Evolutionary conservation across 2,329 filamentous ascomycete genomes (phyloP).

Genomic region (Fusarium solani-melongenae): DNA sequence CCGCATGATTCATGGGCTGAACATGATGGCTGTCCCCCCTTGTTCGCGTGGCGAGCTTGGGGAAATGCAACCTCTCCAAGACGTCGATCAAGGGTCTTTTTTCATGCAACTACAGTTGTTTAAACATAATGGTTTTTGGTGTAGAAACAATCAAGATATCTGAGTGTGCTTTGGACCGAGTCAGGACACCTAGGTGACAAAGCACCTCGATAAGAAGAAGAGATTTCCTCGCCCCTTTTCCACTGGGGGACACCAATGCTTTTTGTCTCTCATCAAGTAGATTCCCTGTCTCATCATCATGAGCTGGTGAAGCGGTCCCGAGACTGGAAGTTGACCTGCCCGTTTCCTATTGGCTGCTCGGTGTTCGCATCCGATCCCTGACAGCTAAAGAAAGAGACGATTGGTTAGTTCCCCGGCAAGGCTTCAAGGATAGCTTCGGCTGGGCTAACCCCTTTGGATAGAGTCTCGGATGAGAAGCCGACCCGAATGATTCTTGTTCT

Average conservation of each 20-base stretch:
- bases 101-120: neutral
- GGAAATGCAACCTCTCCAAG: neutral
- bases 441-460: neutral
- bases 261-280: neutral
- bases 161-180: neutral
- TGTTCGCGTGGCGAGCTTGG: neutral
- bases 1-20: neutral
- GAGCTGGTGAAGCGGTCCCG: neutral
- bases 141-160: neutral
- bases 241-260: neutral
- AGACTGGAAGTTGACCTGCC: neutral
- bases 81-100: neutral
- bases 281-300: neutral
- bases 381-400: neutral
- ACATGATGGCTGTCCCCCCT: neutral
- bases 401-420: neutral
- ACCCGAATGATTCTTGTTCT: neutral
- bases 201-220: neutral
- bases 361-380: neutral
- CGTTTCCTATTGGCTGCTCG: neutral
- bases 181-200: neutral
- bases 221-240: neutral
- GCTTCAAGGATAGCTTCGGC: neutral
- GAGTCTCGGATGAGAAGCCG: conserved; percentile 11
- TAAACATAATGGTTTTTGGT: neutral